These are phyloP conservation scores for Obba rivulosa DNA, from an alignment of 768 basidiomycete species.

Conservation along the genomic window DNA sequence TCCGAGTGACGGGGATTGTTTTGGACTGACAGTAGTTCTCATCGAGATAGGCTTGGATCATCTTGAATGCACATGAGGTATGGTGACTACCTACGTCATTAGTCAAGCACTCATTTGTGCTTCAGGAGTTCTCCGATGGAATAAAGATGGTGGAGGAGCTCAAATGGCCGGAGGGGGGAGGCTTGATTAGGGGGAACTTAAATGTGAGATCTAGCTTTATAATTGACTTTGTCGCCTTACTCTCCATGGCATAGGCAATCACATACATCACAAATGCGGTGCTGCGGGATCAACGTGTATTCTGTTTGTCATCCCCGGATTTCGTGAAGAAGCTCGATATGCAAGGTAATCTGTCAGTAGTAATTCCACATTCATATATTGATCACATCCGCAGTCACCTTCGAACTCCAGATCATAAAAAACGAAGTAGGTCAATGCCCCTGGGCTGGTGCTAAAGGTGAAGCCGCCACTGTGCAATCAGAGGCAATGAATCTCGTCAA, in stretches of 20 bases:
- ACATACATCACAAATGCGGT: conserved; percentile 20
- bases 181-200: neutral
- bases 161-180: neutral
- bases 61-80: neutral
- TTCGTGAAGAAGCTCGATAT: conserved; percentile 19
- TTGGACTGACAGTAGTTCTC: neutral
- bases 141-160: neutral
- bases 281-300: conserved; percentile 21
- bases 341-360: conserved; percentile 11
- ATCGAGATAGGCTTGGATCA: conserved; percentile 15
- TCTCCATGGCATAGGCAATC: conserved; percentile 18
- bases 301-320: conserved; percentile 15
- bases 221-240: neutral
- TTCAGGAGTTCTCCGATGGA: neutral
- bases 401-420: conserved; percentile 9
- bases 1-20: too few species aligned
- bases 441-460: conserved; percentile 16
- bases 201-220: neutral
- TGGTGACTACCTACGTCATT: neutral
- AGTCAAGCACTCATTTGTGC: neutral
- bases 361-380: neutral
- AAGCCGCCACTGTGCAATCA: conserved; percentile 16
- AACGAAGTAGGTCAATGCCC: neutral
- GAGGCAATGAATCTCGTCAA: conserved; percentile 17
- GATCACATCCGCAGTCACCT: conserved; percentile 10